Base-by-base conservation (phyloP, 495 filamentous ascomycete species). In the Tuber melanosporum region DNA sequence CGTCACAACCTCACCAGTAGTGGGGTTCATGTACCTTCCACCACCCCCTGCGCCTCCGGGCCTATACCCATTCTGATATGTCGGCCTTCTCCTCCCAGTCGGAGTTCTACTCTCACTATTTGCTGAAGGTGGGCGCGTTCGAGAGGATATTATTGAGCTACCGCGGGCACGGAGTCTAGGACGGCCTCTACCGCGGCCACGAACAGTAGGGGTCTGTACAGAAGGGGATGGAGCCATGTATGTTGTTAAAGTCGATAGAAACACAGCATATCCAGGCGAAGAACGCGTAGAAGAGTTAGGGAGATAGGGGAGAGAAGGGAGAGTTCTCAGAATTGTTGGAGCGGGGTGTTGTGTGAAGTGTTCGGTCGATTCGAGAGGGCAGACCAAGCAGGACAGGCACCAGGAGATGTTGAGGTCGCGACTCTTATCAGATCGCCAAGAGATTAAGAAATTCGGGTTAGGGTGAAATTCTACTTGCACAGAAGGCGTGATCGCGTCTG, bases 11-110 rank as follows among this genome's bases (percentile, higher is more conserved):
- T 79, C 81, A 74, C 78, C 79, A 70, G 77, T 82, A 74, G 76
- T 82, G 80, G 72, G 85, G 79, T 94, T 91, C 44, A 92, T 86
- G 79, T 92, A 94, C 77, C 93, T 86, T 41, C 92, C 92, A 75
- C 92, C 91, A 75, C 92, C 93, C n/a, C 92, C 91, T 47, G 92
- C 91, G 42, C 92, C 92, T 75, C 91, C 92, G 66, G 93, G 92
- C 46, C 94, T 87, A 83, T 94, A 95, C 75, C 85, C 81, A 69
- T 80, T 82, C 69, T 80, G 75, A 71, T 80, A 82, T 71, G 79
- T 74, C 84, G 87, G 42, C 84, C 87, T 83, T 87, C 89, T 72
- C 70, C 81, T 72, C 83, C 79, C 71, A 79, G 85, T 72, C 82
- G 74, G 72, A 82, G 83, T 74, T 83, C 75, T 79, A 36, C 81